Evolutionary conservation across 2,329 filamentous ascomycete species (phyloP).

Genomic region (Ceratocystis variospora): DNA sequence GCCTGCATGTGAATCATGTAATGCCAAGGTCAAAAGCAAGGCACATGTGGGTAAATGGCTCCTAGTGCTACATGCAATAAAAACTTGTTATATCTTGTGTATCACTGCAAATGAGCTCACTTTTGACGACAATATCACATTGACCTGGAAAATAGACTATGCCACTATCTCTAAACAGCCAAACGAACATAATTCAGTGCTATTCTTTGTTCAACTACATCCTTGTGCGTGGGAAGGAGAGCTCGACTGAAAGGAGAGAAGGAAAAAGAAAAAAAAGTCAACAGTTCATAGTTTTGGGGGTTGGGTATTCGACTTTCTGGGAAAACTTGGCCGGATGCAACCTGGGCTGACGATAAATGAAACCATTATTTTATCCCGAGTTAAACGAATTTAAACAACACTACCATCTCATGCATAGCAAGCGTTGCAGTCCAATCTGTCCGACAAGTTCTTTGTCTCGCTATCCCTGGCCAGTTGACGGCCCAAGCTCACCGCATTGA

Average conservation of each 20-base stretch:
- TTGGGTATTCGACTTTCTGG: too few species aligned
- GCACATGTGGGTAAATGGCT: neutral
- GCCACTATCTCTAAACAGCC: too few species aligned
- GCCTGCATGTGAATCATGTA: constrained; percentile 1
- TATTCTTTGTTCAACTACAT: too few species aligned
- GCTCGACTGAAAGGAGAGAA: too few species aligned
- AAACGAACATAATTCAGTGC: too few species aligned
- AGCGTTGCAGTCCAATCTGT: neutral
- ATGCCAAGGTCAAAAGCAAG: neutral
- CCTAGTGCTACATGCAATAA: neutral
- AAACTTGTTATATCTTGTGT: neutral
- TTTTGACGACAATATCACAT: neutral
- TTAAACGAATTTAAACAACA: neutral
- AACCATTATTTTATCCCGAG: neutral
- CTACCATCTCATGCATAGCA: neutral
- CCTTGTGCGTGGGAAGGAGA: too few species aligned
- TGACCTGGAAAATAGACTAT: neutral
- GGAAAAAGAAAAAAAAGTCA: too few species aligned
- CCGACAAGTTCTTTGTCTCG: neutral
- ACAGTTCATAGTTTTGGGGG: too few species aligned
- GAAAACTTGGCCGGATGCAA: too few species aligned
- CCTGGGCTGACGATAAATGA: neutral
- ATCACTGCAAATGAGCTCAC: neutral
- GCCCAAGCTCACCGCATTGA: neutral
- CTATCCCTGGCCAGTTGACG: neutral